Conservation (phyloP, 305 asterid genomes). For the Fraxinus dipetala region DNA sequence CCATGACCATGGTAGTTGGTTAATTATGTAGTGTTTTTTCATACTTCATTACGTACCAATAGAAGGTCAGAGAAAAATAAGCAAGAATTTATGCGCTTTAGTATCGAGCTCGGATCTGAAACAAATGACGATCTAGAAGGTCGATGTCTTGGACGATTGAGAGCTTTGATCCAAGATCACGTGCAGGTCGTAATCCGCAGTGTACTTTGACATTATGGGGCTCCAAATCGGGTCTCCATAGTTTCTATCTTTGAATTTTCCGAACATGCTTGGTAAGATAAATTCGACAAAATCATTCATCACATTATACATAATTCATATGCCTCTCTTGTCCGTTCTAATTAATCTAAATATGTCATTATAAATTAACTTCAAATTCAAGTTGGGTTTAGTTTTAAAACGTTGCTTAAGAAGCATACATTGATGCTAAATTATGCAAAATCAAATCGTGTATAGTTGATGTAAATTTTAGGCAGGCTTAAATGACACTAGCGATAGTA, state of each 20-base stretch:
- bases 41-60: too few species aligned
- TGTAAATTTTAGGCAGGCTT: background rate
- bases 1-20: background rate
- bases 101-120: background rate
- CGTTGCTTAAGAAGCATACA: background rate
- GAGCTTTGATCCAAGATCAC: background rate
- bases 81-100: background rate
- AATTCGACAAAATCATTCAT: background rate
- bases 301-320: background rate
- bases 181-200: background rate
- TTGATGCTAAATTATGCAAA: background rate
- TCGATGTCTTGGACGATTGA: background rate
- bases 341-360: background rate
- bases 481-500: background rate
- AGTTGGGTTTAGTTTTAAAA: background rate
- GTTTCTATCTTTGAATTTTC: background rate
- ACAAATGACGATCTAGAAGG: background rate
- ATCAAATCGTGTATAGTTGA: background rate
- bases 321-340: background rate
- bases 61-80: too few species aligned
- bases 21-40: background rate
- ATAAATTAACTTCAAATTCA: background rate
- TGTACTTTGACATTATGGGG: background rate
- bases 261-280: background rate
- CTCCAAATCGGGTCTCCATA: background rate